phyloP scores from a whole-genome alignment of 139 green algal genomes.

The Auxenochlorella pyrenoidosa region DNA sequence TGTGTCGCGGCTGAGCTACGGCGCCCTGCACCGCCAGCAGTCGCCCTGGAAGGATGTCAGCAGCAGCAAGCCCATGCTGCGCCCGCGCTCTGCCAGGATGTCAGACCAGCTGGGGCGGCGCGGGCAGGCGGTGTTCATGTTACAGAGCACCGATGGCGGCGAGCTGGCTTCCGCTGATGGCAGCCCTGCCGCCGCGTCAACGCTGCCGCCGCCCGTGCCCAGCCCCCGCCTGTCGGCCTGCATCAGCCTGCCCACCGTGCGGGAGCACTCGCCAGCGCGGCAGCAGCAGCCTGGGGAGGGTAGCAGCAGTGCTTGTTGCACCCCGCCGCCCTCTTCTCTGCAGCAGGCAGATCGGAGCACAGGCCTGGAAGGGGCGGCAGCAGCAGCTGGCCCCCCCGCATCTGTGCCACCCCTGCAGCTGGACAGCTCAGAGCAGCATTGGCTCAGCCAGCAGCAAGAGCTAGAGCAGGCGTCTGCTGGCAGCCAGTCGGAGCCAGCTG shows the following conservation, averaged over 20 bases:
- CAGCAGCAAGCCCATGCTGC: neutral
- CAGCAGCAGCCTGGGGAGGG: neutral
- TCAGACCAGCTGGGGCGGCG: neutral
- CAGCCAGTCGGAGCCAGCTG: no score
- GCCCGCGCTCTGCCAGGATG: constrained; percentile 6
- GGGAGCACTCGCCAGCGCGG: neutral
- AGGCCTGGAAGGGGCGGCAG: neutral
- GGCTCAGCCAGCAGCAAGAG: no score
- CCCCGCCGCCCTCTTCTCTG: neutral
- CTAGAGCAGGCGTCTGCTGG: no score
- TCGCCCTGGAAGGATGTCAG: constrained; percentile 5
- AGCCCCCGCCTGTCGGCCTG: constrained; percentile 21
- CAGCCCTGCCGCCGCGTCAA: no score
- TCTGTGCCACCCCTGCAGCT: neutral
- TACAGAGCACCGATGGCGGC: constrained; percentile 13
- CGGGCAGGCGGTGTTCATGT: constrained; percentile 28
- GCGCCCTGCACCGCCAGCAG: constrained; percentile 4
- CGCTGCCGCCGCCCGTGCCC: neutral
- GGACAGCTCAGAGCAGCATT: neutral
- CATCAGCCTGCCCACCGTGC: constrained; percentile 18
- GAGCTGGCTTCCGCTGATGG: neutral
- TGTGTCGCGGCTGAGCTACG: neutral
- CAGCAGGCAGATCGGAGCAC: no score
- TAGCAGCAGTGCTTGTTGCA: neutral
- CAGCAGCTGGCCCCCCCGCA: no score